Evolutionary conservation across 129 eudicot genomes (phyloP), one percentile per base, ranked within the genome.

Genomic region (Flaveria robusta): DNA sequence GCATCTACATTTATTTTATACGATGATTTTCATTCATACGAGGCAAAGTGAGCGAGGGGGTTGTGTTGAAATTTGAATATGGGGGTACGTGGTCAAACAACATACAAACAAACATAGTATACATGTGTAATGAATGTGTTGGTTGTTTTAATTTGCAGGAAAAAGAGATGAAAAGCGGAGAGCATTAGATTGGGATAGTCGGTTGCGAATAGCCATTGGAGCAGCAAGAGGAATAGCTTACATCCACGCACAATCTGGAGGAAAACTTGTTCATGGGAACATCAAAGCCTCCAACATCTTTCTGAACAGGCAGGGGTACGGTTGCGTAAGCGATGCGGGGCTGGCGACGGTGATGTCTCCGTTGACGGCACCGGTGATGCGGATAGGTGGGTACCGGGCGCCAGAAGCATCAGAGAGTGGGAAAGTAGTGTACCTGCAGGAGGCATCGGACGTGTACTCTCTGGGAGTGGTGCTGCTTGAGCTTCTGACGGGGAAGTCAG

Each of bases 231-330:
- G 98, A 56, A 62, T 94, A 12, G 91, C 93, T 14, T 82, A 91
- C 45, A 94, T 94, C 84, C 98, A 94, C 77, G 22, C 85, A 16
- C 97, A 79, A 74, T 43, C 68, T 0, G 76, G 83, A 0, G 91
- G 93, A 14, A 94, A 86, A 68, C 90, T 88, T 72, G 96, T 94
- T 62, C 98, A 91, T 27, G 98, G 98, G 29, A 94, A 94, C 87
- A 83, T 94, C 50, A 94, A 89, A 85, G 85, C 98, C 51, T 79
- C 97, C 47, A 94, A 94, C 87, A 85, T 87, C 51, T 91, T 91
- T 81, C 85, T 87, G 72, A 94, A 89, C 84, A 55, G 86, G 37
- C 88, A 89, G 42, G 70, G 71, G 23, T 72, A 78, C 13, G 97
- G 97, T 11, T 91, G 97, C 66, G 74, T 91, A 3, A 74, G 85